Conservation (phyloP, 257 asterid genomes). For the Lithospermum erythrorhizon region DNA sequence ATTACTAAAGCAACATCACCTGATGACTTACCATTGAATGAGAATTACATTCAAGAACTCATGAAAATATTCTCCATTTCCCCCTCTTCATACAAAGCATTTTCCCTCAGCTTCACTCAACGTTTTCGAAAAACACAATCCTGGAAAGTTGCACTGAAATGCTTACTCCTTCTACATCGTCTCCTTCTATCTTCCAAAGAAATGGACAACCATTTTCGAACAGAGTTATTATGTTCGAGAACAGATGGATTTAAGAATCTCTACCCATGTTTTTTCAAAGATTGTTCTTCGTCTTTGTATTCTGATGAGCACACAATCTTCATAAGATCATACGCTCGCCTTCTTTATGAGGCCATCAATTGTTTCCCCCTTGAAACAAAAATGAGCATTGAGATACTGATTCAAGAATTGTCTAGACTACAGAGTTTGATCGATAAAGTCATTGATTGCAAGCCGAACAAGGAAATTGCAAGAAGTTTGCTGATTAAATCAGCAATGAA, state of each 20-base stretch:
- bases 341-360: constrained; percentile 47
- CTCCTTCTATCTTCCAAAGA: constrained; percentile 35
- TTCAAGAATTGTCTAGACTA: constrained; percentile 37
- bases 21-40: constrained; percentile 35
- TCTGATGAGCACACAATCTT: constrained; percentile 41
- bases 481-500: constrained; percentile 42
- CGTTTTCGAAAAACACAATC: constrained; percentile 38
- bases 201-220: constrained; percentile 17
- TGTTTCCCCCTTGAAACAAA: constrained; percentile 10
- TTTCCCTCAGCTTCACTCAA: constrained; percentile 28
- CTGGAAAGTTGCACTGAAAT: constrained; percentile 65
- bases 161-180: constrained; percentile 56
- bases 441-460: constrained; percentile 46
- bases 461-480: constrained; percentile 32
- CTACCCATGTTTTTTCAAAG: constrained; percentile 43
- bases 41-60: constrained; percentile 37
- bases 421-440: constrained; percentile 48
- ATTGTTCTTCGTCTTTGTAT: constrained; percentile 30
- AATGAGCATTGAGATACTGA: constrained; percentile 7
- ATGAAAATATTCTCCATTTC: constrained; percentile 42
- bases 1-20: constrained; percentile 54
- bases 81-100: constrained; percentile 24
- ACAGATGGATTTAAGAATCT: constrained; percentile 31
- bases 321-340: constrained; percentile 44
- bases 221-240: constrained; percentile 40